These are phyloP conservation scores for Trapa bicornis DNA, from an alignment of 345 rosid genomes.

Conservation along the genomic window DNA sequence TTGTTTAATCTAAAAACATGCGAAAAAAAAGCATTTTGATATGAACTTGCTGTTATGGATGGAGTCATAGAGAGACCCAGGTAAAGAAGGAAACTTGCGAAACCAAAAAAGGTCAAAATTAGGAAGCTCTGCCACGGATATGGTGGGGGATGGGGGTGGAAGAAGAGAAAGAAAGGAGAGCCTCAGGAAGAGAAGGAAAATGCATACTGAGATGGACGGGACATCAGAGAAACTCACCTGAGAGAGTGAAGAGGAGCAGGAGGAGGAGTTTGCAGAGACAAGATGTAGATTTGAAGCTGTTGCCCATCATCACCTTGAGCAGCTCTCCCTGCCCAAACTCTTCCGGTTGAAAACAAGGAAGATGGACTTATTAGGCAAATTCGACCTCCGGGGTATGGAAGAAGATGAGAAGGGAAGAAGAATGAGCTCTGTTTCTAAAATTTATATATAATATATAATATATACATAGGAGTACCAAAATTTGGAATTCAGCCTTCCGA, in stretches of 20 bases:
- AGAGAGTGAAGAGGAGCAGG: conserved; percentile 29
- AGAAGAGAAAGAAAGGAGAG: background rate
- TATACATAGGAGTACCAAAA: too few species aligned
- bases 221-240: conserved; percentile 28
- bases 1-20: background rate
- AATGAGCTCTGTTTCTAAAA: background rate
- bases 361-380: background rate
- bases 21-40: background rate
- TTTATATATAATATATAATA: too few species aligned
- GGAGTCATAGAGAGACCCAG: background rate
- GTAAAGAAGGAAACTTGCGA: background rate
- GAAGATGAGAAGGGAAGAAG: background rate
- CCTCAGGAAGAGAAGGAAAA: background rate
- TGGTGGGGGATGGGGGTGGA: background rate
- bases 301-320: background rate
- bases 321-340: background rate
- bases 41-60: background rate
- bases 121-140: background rate
- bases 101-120: background rate
- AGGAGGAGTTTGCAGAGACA: conserved; percentile 17
- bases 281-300: background rate
- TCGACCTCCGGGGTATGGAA: background rate
- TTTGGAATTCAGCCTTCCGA: background rate
- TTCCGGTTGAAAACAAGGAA: background rate
- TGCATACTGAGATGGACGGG: background rate